Base-by-base conservation (phyloP, 2,329 filamentous ascomycete species). In the Pestalotiopsis sp. region DNA sequence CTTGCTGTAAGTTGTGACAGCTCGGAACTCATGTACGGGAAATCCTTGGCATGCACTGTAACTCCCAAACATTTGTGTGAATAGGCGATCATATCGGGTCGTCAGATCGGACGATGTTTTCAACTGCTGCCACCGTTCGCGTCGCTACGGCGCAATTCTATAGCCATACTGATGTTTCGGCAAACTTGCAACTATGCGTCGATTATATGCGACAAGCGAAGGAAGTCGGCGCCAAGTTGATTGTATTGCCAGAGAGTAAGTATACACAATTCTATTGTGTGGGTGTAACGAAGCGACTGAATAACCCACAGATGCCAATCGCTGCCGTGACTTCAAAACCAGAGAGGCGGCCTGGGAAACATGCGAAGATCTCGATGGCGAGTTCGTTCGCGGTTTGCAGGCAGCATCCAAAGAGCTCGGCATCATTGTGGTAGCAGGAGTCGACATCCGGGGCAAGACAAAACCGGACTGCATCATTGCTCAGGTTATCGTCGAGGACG, bases 61-160 rank as follows among this genome's bases (percentile, higher is more conserved):
- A 20, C 20, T 52, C n/a, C 17, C 44, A 52, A 52, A 52, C 44
- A 52, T 17, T 52, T 40, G 5, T n/a, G 22, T 39, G 30, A 61
- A 20, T 35, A 40, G 26, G 30, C 24, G 22, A 62, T 39, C 30
- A 62, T 22, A 38, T 20, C 10, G 14, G 30, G 30, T 35, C 30
- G 7, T 35, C 30, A 9, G 30, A 35, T 1, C 30, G 30, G 5
- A 44, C 13, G 4, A 64, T 64, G 61, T 5, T 39, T 64, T 48
- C 38, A 9, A 17, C 61, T 22, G 17, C 22, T 24, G 14, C 24
- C 2, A 11, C 17, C 9, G 38, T 63, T 2, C 35, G 60, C 20
- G 61, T 64, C 13, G 61, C 61, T 64, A 64, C 39, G 14, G 22
- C 61, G 24, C 61, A 52, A 13, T 52, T 64, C 22, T 64, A 48